These are phyloP conservation scores for Gloeostereum incarnatum DNA, from an alignment of 768 basidiomycete species.

Conservation along the genomic window DNA sequence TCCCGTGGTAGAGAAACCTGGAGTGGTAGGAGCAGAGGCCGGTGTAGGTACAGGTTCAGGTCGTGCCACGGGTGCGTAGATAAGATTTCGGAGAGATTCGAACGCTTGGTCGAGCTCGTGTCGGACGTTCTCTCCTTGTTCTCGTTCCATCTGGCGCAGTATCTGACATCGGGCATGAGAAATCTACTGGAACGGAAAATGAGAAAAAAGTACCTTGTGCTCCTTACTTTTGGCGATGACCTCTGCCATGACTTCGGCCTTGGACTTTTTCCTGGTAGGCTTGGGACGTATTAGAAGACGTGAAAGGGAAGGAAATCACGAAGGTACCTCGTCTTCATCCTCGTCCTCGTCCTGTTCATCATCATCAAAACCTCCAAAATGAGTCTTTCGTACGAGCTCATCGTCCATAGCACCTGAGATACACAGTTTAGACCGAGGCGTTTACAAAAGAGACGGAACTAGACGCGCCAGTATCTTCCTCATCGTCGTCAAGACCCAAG, in stretches of 20 bases:
- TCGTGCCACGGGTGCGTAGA: constrained; percentile 32
- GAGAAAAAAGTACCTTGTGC: constrained; percentile 60
- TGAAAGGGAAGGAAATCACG: neutral
- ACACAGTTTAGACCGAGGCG: too few species aligned
- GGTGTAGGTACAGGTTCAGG: constrained; percentile 5
- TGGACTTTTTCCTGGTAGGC: constrained; percentile 82
- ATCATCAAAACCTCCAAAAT: constrained; percentile 85
- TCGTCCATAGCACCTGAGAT: constrained; percentile 55
- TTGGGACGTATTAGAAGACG: constrained; percentile 16
- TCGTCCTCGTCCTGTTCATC: constrained; percentile 48
- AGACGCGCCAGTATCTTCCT: constrained; percentile 35
- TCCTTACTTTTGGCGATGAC: constrained; percentile 96
- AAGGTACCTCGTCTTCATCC: constrained; percentile 34
- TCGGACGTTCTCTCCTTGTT: constrained; percentile 78
- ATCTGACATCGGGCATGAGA: constrained; percentile 35
- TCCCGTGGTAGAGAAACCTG: constrained; percentile 35
- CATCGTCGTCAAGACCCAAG: constrained; percentile 30
- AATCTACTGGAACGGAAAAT: constrained; percentile 1
- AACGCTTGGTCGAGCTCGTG: constrained; percentile 87
- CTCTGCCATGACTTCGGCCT: constrained; percentile 96
- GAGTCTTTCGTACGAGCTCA: constrained; percentile 54
- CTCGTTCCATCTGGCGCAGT: constrained; percentile 80
- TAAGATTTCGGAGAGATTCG: constrained; percentile 64
- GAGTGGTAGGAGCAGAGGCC: constrained; percentile 4
- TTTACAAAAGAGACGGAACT: neutral